Conservation (phyloP, 371 early-diverging fungal genomes). For the Apophysomyces ossiformis region DNA sequence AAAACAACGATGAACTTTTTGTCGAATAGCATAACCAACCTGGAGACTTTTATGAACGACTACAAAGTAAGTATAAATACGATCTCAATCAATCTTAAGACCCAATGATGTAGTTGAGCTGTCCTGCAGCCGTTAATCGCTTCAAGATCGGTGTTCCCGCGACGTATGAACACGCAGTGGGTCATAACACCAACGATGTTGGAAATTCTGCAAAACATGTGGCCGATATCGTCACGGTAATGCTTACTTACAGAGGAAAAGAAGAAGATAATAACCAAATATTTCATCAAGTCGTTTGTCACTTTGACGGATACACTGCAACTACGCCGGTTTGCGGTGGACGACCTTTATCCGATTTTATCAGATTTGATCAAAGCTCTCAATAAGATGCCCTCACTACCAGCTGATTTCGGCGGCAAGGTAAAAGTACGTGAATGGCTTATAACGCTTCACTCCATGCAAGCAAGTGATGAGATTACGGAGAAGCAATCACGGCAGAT, state of each 20-base stretch:
- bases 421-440: constrained; percentile 88
- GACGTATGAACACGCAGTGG: constrained; percentile 84
- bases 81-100: constrained; percentile 1
- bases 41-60: constrained; percentile 81
- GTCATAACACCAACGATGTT: constrained; percentile 47
- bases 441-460: constrained; percentile 88
- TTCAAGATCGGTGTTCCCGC: constrained; percentile 89
- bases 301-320: constrained; percentile 92
- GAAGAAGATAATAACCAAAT: neutral
- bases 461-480: constrained; percentile 86
- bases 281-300: constrained; percentile 71
- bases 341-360: constrained; percentile 91
- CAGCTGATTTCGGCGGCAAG: constrained; percentile 84
- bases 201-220: constrained; percentile 76
- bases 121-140: constrained; percentile 83
- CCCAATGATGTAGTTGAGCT: constrained; percentile 55
- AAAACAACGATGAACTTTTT: constrained; percentile 88
- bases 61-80: constrained; percentile 67
- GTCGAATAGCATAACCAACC: constrained; percentile 65
- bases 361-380: constrained; percentile 88
- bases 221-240: constrained; percentile 84
- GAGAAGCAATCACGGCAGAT: constrained; percentile 92
- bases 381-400: constrained; percentile 79
- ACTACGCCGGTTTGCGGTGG: constrained; percentile 86
- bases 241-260: neutral